phyloP scores from a whole-genome alignment of 306 rosid genomes.

The Acacia crassicarpa region DNA sequence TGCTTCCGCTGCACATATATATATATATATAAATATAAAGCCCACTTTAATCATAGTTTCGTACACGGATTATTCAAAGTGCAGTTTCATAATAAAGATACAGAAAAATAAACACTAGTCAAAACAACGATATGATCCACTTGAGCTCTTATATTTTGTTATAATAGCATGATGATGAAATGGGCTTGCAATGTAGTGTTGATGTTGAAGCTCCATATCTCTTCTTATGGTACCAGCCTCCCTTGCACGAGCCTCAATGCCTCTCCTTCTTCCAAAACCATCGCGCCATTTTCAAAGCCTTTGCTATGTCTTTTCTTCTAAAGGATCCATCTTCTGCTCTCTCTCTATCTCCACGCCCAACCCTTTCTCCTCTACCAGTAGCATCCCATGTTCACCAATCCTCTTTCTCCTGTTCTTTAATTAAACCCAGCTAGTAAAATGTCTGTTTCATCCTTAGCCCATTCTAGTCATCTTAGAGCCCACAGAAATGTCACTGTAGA shows the following conservation, averaged over 20 bases:
- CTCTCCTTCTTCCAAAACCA: background rate
- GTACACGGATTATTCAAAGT: too few relatives aligned
- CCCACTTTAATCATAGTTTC: too few relatives aligned
- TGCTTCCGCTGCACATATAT: too few relatives aligned
- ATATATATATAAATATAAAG: too few relatives aligned
- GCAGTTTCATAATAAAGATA: too few relatives aligned
- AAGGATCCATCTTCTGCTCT: conserved; percentile 6
- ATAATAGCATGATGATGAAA: too few relatives aligned
- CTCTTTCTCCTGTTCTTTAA: conserved; percentile 22
- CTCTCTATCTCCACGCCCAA: conserved; percentile 32
- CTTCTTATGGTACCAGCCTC: background rate
- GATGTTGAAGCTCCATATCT: background rate
- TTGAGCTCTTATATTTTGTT: too few relatives aligned
- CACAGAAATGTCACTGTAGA: conserved; percentile 47
- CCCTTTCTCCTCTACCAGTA: conserved; percentile 26
- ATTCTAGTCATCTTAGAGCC: conserved; percentile 37
- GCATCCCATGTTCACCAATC: background rate
- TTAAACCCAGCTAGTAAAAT: conserved; percentile 32
- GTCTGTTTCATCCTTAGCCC: conserved; percentile 34
- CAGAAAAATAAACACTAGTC: too few relatives aligned
- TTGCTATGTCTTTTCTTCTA: background rate
- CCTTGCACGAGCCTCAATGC: background rate
- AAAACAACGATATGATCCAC: too few relatives aligned
- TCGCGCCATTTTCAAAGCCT: background rate
- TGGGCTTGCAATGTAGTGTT: background rate